Base-by-base conservation (phyloP, 345 rosid genomes). In the Arabis hirsuta region DNA sequence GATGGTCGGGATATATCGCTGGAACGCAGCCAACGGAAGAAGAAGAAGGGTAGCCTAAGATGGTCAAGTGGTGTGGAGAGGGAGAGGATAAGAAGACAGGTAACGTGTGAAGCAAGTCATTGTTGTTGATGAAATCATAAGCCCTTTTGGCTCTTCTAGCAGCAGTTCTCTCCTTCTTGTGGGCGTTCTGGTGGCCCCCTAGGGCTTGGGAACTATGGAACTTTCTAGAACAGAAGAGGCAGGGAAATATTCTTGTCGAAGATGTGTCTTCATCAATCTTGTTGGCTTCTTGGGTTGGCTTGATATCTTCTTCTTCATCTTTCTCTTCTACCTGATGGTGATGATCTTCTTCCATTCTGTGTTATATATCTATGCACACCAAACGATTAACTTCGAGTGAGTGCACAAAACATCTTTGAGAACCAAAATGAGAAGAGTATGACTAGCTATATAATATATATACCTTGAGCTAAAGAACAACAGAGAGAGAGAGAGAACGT, bases 111-210 rank as follows among this genome's bases (percentile, higher is more conserved):
- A 59, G 64, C 34, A 43, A 55, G 59, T 26, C 57, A 82, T 55
- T 82, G 73, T 57, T 76, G 62, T 64, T 70, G n/a, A 50, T 66
- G 39, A 69, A 85, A 69, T 81, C 86, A 0, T 84, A 77, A 3
- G 77, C 84, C 39, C 87, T 78, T 82, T 84, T 87, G 26, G 89
- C 90, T 67, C 83, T 93, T 73, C 96, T 82, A 0, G 90, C 92
- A 7, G 90, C 87, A 6, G 69, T 82, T 72, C 98, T 81, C 69
- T 93, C 98, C 60, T 84, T 90, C 91, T 89, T 93, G 84, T 93
- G 97, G 12, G 98, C 97, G 38, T 93, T 93, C 55, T 93, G 98
- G 74, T 93, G 98, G 20, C 98, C 98, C 12, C 97, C 98, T 19
- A 93, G 69, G 5, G 98, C 98, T 75, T 93, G 98, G 16, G 98